A percentile compares a stretch with the other conserved stretches of the same genome.
Evolutionary conservation across 371 early-diverging fungal genomes (phyloP).

Genomic region (Paraphysoderma sedebokerense): DNA sequence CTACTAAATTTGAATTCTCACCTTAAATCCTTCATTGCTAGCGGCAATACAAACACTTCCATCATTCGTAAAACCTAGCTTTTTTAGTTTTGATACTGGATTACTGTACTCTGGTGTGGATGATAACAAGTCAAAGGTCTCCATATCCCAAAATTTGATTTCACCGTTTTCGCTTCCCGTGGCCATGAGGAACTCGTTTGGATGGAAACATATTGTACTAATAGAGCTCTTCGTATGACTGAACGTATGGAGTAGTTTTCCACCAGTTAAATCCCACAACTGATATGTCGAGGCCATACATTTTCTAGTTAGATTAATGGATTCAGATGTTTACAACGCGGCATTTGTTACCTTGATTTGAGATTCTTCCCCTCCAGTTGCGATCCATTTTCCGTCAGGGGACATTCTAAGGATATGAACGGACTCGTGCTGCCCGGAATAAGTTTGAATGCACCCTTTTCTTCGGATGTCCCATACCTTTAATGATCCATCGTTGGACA

Average conservation of each 20-base stretch:
- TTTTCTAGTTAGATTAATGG: neutral
- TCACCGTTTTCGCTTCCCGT: neutral
- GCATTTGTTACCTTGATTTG: conserved; percentile 16
- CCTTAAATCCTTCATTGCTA: too few relatives aligned
- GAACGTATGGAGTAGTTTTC: conserved; percentile 22
- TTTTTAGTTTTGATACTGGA: neutral
- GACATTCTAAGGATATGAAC: conserved; percentile 17
- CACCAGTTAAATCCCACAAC: conserved; percentile 42
- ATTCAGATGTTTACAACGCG: neutral
- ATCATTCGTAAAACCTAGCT: neutral
- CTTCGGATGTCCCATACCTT: conserved; percentile 43
- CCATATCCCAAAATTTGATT: conserved; percentile 1
- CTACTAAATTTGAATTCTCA: too few relatives aligned
- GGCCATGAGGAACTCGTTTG: neutral
- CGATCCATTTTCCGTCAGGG: conserved; percentile 40
- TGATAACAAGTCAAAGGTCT: neutral
- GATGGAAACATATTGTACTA: conserved; percentile 2
- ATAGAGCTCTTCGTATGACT: neutral
- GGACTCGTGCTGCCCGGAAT: neutral
- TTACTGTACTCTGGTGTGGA: neutral
- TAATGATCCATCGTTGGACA: conserved; percentile 31
- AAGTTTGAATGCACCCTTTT: conserved; percentile 35
- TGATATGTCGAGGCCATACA: too few relatives aligned
- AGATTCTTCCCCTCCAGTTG: conserved; percentile 18
- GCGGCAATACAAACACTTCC: neutral